phyloP scores from a whole-genome alignment of 805 yeast species.

The Kodamaea nitidulidarum region DNA sequence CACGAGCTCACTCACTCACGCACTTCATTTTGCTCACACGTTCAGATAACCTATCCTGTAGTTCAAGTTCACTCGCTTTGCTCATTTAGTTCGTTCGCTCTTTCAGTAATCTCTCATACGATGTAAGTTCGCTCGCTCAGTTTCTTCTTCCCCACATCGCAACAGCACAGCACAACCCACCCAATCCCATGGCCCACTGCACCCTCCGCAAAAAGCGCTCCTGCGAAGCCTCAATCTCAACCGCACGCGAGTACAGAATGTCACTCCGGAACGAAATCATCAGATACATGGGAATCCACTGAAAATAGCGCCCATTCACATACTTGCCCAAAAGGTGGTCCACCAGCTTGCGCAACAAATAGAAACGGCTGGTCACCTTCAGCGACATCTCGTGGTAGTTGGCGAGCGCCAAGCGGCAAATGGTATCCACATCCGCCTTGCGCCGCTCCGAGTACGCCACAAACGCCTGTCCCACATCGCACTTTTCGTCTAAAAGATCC shows the following conservation, averaged over 20 bases:
- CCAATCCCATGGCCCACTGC: conserved; percentile 18
- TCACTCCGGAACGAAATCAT: conserved; percentile 90
- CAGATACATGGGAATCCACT: conserved; percentile 83
- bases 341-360: conserved; percentile 59
- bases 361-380: conserved; percentile 60
- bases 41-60: too few relatives aligned
- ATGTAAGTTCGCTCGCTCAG: too few relatives aligned
- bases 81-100: too few relatives aligned
- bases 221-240: conserved; percentile 53
- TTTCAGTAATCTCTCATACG: not conserved
- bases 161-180: conserved; percentile 6
- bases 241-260: conserved; percentile 69
- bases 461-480: conserved; percentile 48
- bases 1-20: too few relatives aligned
- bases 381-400: conserved; percentile 88
- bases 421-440: conserved; percentile 66
- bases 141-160: conserved; percentile 8
- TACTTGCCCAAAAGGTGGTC: conserved; percentile 62
- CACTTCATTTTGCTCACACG: too few relatives aligned
- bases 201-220: conserved; percentile 40
- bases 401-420: conserved; percentile 70
- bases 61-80: too few relatives aligned
- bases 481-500: conserved; percentile 41
- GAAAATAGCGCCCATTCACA: conserved; percentile 43
- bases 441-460: conserved; percentile 51